A percentile compares a stretch with the other conserved stretches of the same genome.
Conservation (phyloP, 2,329 filamentous ascomycete species). For the Ramularia endophylla region DNA sequence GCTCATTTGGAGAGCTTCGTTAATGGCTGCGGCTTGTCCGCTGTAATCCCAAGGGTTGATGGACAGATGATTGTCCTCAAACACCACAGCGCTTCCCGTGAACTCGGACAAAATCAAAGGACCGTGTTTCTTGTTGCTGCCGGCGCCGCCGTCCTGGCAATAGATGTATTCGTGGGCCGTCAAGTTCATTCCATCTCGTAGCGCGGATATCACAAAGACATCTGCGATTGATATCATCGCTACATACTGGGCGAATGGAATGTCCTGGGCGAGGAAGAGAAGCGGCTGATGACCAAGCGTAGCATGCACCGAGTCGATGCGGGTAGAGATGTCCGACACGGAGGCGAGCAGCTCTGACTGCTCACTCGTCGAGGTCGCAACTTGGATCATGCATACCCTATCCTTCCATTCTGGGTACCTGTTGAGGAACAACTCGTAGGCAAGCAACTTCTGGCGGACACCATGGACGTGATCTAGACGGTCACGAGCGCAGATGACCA, state of each 20-base stretch:
- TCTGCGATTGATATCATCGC: constrained; percentile 85
- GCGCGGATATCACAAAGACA: constrained; percentile 86
- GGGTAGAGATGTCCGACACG: constrained; percentile 87
- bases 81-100: constrained; percentile 83
- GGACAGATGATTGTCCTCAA: constrained; percentile 70
- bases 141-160: constrained; percentile 76
- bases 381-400: constrained; percentile 84
- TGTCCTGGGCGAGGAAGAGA: constrained; percentile 91
- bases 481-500: constrained; percentile 85
- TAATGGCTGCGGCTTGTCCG: constrained; percentile 76
- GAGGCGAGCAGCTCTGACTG: constrained; percentile 81
- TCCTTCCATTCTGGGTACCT: constrained; percentile 87
- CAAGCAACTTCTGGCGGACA: constrained; percentile 85
- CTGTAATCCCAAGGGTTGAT: constrained; percentile 93
- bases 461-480: constrained; percentile 91
- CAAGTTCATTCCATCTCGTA: constrained; percentile 96
- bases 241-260: constrained; percentile 88
- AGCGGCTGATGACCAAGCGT: constrained; percentile 88
- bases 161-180: constrained; percentile 92
- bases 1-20: constrained; percentile 73
- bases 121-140: constrained; percentile 73
- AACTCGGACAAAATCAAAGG: constrained; percentile 93
- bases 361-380: constrained; percentile 84
- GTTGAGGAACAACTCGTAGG: constrained; percentile 90
- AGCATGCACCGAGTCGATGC: constrained; percentile 87